These are phyloP conservation scores for Fragaria nilgerrensis DNA, from an alignment of 306 rosid species.

Conservation along the genomic window DNA sequence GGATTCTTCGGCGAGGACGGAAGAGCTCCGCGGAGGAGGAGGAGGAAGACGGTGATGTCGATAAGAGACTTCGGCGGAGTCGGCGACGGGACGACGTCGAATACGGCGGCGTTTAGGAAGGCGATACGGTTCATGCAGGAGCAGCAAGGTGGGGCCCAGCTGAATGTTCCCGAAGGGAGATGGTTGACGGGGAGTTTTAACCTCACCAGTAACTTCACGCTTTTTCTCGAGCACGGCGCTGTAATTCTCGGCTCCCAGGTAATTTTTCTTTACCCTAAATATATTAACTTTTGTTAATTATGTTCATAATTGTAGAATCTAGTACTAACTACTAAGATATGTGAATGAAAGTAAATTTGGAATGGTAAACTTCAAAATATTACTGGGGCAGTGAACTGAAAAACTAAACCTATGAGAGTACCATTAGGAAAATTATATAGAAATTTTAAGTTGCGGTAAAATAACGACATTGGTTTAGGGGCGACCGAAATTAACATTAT, in stretches of 20 bases:
- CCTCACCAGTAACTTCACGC: slow-evolving; percentile 91
- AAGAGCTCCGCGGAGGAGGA: slow-evolving; percentile 14
- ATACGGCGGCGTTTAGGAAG: slow-evolving; percentile 63
- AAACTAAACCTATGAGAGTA: neutral
- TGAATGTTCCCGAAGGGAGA: slow-evolving; percentile 60
- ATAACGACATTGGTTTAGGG: neutral
- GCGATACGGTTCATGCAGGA: slow-evolving; percentile 62
- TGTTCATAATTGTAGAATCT: neutral
- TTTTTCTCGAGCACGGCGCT: slow-evolving; percentile 69
- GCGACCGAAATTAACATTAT: no score
- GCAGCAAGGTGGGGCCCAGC: slow-evolving; percentile 75
- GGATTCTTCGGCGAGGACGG: slow-evolving; percentile 31
- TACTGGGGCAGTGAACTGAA: neutral
- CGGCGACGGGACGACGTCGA: slow-evolving; percentile 74
- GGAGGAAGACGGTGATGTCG: slow-evolving; percentile 48
- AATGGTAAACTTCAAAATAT: neutral
- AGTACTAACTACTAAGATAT: neutral
- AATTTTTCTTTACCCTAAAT: neutral
- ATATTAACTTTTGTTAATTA: neutral
- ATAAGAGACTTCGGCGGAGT: slow-evolving; percentile 77
- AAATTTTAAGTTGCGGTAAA: neutral
- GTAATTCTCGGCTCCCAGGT: slow-evolving; percentile 83
- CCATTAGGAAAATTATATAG: neutral
- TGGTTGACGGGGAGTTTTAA: slow-evolving; percentile 91
- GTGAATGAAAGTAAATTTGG: neutral